Percentiles rank a stretch among this genome's conserved stretches.
Conservation (phyloP, 768 basidiomycete genomes). For the Tricholoma flavovirens region DNA sequence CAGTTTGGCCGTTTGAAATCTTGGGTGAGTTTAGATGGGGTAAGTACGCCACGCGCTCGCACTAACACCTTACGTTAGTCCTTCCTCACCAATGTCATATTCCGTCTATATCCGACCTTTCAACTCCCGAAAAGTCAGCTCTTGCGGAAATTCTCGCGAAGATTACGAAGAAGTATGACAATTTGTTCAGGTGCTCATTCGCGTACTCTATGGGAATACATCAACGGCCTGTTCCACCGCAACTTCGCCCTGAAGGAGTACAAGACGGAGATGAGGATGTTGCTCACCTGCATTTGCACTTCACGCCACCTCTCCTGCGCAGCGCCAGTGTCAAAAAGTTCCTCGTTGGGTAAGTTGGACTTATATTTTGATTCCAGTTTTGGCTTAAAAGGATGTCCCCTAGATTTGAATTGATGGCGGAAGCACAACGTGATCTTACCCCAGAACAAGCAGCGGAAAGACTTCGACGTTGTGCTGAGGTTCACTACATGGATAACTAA, state of each 20-base stretch:
- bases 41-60: neutral
- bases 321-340: slow-evolving; percentile 85
- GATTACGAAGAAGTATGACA: slow-evolving; percentile 67
- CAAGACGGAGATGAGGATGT: slow-evolving; percentile 38
- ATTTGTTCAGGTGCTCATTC: slow-evolving; percentile 80
- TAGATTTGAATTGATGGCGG: slow-evolving; percentile 88
- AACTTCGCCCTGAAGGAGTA: slow-evolving; percentile 5
- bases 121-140: slow-evolving; percentile 50
- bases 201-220: slow-evolving; percentile 95
- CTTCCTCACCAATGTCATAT: slow-evolving; percentile 78
- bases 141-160: slow-evolving; percentile 65
- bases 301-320: slow-evolving; percentile 77
- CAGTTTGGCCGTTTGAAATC: slow-evolving; percentile 88
- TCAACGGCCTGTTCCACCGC: slow-evolving; percentile 60
- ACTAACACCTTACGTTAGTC: slow-evolving; percentile 35
- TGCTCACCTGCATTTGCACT: slow-evolving; percentile 84
- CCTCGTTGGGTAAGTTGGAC: slow-evolving; percentile 69
- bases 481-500: slow-evolving; percentile 48
- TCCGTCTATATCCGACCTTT: slow-evolving; percentile 58
- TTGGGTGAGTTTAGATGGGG: slow-evolving; percentile 41
- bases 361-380: neutral
- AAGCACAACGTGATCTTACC: slow-evolving; percentile 85
- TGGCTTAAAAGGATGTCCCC: neutral
- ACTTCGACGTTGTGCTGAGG: slow-evolving; percentile 47
- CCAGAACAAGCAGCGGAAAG: slow-evolving; percentile 79